A percentile compares a stretch with the other conserved stretches of the same genome.
Evolutionary conservation across 2,329 filamentous ascomycete species (phyloP).

Genomic region (Penicillium glabrum): DNA sequence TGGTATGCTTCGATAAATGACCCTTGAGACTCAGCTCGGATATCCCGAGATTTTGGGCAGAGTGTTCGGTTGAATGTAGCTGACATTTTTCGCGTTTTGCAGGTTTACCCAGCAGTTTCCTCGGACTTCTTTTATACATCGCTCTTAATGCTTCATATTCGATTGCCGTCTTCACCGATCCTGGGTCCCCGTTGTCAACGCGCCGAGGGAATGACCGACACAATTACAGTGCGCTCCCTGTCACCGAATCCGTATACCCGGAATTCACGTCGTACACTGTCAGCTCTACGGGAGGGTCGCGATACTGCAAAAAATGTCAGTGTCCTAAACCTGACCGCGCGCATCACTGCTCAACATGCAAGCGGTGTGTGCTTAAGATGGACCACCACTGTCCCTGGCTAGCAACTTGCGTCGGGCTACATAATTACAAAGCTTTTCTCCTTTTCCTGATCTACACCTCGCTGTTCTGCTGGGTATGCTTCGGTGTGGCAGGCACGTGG

Average conservation of each 20-base stretch:
- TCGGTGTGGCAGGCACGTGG: constrained; percentile 76
- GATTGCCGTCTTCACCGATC: constrained; percentile 86
- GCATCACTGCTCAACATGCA: constrained; percentile 95
- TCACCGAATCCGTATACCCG: constrained; percentile 63
- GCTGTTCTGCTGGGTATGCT: constrained; percentile 79
- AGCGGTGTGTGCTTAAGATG: constrained; percentile 96
- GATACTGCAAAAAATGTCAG: constrained; percentile 98
- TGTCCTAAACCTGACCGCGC: constrained; percentile 90
- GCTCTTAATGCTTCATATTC: constrained; percentile 89
- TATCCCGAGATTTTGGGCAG: not conserved
- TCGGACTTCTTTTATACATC: constrained; percentile 71
- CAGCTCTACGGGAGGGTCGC: constrained; percentile 80
- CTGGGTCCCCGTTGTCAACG: constrained; percentile 63
- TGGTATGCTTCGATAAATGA: constrained; percentile 27
- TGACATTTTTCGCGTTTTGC: not conserved
- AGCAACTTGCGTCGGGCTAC: constrained; percentile 88
- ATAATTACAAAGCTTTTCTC: constrained; percentile 94
- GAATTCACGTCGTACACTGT: constrained; percentile 78
- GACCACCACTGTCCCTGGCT: constrained; percentile 99
- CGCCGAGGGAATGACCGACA: constrained; percentile 31
- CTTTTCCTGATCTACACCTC: constrained; percentile 89
- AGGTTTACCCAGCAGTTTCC: constrained; percentile 53
- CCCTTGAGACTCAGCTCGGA: not conserved
- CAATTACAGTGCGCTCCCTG: constrained; percentile 76
- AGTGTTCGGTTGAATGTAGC: not conserved